A percentile compares a stretch with the other conserved stretches of the same genome.
Evolutionary conservation across 2,329 filamentous ascomycete species (phyloP).

Genomic region (Fusarium hostae): DNA sequence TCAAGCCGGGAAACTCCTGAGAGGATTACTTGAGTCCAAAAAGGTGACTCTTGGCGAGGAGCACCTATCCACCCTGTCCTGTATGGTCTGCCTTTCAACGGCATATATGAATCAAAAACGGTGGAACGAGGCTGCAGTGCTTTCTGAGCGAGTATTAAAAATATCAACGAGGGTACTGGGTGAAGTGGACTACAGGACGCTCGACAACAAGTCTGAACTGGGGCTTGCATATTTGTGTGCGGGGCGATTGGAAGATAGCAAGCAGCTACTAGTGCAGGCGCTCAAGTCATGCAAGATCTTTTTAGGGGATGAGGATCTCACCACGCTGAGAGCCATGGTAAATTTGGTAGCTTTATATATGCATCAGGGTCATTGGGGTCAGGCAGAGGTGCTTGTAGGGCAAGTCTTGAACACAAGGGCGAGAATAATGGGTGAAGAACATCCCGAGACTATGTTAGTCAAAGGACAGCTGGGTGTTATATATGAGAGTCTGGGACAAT

Average conservation of each 20-base stretch:
- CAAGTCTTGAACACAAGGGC: accelerated
- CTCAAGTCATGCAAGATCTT: accelerated
- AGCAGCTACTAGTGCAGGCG: accelerated
- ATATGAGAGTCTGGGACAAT: accelerated
- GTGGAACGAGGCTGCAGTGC: accelerated
- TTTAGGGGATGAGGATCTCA: accelerated
- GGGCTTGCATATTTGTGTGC: accelerated
- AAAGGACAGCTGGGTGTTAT: accelerated
- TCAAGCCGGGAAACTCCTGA: not conserved
- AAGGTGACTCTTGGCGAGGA: accelerated
- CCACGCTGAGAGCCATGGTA: accelerated
- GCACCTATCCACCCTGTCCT: accelerated
- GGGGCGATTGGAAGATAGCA: accelerated
- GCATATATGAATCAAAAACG: accelerated
- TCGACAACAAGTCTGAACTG: accelerated
- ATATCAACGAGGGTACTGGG: accelerated
- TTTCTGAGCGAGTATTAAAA: accelerated
- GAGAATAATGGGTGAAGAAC: accelerated
- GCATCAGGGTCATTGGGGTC: accelerated
- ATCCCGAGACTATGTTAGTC: accelerated
- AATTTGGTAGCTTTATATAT: accelerated
- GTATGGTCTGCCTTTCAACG: accelerated
- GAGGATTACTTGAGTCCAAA: not conserved
- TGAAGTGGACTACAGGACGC: accelerated
- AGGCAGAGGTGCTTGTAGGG: accelerated